Percentiles rank a stretch among this genome's conserved stretches.
These are phyloP conservation scores for Hymenoscyphus occultus DNA, from an alignment of 2,329 filamentous ascomycete species.

Conservation along the genomic window DNA sequence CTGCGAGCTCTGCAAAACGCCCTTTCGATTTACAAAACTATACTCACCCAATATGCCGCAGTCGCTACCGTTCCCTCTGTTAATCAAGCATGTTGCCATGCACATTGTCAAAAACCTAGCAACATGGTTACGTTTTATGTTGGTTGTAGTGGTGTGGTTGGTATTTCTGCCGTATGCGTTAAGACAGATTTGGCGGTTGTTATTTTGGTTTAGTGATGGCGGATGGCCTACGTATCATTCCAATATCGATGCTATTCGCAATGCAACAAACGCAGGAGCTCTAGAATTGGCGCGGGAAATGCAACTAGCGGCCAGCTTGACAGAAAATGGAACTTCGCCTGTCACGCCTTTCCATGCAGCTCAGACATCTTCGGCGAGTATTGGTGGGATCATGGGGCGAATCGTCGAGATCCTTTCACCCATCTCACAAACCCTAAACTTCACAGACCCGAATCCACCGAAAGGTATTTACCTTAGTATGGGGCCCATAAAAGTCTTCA, in stretches of 20 bases:
- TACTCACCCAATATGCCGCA: conserved; percentile 93
- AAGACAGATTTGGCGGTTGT: conserved; percentile 84
- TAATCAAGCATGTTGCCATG: conserved; percentile 71
- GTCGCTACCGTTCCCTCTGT: conserved; percentile 75
- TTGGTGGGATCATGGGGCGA: conserved; percentile 40
- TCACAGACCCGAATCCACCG: conserved; percentile 30
- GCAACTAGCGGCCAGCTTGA: conserved; percentile 25
- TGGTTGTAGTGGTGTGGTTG: conserved; percentile 87
- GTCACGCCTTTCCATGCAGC: conserved; percentile 30
- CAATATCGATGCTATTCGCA: conserved; percentile 13
- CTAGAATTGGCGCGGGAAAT: conserved; percentile 28
- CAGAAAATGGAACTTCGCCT: conserved; percentile 33
- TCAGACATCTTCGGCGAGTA: conserved; percentile 40
- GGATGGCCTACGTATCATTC: conserved; percentile 31
- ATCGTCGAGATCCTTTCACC: conserved; percentile 33
- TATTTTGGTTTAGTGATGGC: conserved; percentile 69
- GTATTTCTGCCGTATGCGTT: conserved; percentile 86
- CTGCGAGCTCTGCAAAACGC: conserved; percentile 98
- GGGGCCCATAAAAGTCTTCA: conserved; percentile 19
- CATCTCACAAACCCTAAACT: conserved; percentile 30
- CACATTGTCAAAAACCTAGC: conserved; percentile 70
- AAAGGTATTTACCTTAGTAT: conserved; percentile 32
- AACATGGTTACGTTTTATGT: conserved; percentile 71
- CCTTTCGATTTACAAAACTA: conserved; percentile 96
- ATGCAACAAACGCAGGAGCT: conserved; percentile 23